phyloP scores from a whole-genome alignment of 208 protist genomes.

The Leishmania lainsoni region DNA sequence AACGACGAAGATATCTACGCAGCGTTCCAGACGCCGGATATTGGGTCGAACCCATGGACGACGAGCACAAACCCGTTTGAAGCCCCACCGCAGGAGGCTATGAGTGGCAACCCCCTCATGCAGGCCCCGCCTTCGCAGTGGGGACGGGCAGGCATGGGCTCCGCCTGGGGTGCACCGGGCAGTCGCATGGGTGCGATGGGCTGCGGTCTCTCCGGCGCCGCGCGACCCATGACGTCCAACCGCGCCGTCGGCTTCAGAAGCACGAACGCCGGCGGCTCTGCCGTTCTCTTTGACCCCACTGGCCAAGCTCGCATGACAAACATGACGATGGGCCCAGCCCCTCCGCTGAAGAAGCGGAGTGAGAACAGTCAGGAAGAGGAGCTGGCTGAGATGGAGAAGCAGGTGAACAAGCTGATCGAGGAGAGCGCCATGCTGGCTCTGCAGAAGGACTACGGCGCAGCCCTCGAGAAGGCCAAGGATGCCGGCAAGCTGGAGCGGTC shows the following conservation, averaged over 20 bases:
- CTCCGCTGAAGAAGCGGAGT: conserved; percentile 90
- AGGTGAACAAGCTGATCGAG: conserved; percentile 95
- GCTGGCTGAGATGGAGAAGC: conserved; percentile 92
- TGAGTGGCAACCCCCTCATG: conserved; percentile 73
- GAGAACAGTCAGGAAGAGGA: conserved; percentile 93
- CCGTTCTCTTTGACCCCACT: conserved; percentile 82
- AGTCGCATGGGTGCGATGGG: conserved; percentile 74
- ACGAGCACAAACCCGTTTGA: conserved; percentile 42
- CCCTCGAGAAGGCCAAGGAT: conserved; percentile 96
- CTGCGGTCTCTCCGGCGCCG: conserved; percentile 48
- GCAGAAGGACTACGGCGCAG: conserved; percentile 85
- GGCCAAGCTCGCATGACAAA: conserved; percentile 64
- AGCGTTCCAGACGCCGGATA: conserved; percentile 66
- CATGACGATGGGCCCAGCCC: conserved; percentile 81
- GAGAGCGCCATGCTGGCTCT: conserved; percentile 91
- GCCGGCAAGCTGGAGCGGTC: conserved; percentile 92
- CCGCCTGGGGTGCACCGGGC: conserved; percentile 68
- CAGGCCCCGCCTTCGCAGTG: conserved; percentile 84
- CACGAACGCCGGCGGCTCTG: conserved; percentile 23
- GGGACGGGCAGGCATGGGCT: conserved; percentile 60
- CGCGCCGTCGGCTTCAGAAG: conserved; percentile 90
- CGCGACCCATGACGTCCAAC: conserved; percentile 94
- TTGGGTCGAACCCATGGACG: conserved; percentile 46
- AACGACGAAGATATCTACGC: conserved; percentile 81
- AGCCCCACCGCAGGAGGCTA: conserved; percentile 23